Evolutionary conservation across 345 rosid genomes (phyloP).

Genomic region (Citrus mangshanensis): DNA sequence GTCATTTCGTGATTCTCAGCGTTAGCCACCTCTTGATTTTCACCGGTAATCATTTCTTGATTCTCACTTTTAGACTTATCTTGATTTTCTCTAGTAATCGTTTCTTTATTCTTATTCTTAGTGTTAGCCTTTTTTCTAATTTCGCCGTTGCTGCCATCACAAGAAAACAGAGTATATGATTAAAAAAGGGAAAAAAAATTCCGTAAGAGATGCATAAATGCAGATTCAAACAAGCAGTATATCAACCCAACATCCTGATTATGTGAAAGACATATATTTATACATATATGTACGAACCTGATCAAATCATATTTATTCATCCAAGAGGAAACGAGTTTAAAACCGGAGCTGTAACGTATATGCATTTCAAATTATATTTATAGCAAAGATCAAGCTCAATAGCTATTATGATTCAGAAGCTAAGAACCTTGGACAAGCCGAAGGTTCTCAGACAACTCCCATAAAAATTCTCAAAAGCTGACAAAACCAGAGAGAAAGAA

Average conservation of each 20-base stretch:
- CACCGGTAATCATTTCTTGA: background rate
- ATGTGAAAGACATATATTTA: no score
- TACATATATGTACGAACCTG: no score
- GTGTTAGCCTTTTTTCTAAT: no score
- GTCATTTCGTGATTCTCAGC: constrained; percentile 23
- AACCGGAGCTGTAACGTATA: background rate
- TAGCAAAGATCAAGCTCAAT: background rate
- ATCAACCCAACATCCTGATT: no score
- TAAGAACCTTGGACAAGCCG: constrained; percentile 13
- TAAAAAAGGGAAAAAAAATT: background rate
- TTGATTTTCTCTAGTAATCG: no score
- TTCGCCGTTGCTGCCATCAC: constrained; percentile 22
- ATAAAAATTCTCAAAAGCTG: constrained; percentile 6
- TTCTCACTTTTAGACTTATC: no score
- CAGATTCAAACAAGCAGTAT: background rate
- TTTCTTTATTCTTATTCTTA: no score
- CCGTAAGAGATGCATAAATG: background rate
- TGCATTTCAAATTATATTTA: background rate
- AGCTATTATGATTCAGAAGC: background rate
- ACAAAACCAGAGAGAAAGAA: constrained; percentile 10
- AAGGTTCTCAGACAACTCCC: constrained; percentile 10
- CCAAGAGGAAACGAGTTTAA: background rate
- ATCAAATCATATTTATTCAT: background rate
- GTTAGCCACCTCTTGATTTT: background rate
- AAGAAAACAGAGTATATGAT: background rate